Conservation (phyloP, 2,329 filamentous ascomycete species). For the Phyllosticta paracitricarpa region DNA sequence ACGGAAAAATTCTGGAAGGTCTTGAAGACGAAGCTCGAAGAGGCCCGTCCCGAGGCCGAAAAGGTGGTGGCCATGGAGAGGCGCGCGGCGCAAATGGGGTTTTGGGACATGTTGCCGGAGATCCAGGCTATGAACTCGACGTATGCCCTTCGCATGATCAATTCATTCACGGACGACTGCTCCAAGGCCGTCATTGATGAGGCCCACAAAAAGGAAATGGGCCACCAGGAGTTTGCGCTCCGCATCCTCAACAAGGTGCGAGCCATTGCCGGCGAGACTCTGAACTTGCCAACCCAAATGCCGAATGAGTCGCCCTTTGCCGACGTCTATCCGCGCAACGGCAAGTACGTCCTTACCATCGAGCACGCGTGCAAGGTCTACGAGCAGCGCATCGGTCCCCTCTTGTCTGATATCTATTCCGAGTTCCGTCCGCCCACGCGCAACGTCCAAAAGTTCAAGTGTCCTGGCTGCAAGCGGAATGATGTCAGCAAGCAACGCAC, state of each 20-base stretch:
- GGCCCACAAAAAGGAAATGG: constrained; percentile 3
- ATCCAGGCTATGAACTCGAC: constrained; percentile 4
- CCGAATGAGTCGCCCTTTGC: constrained; percentile 5
- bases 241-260: constrained; percentile 19
- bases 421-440: constrained; percentile 1
- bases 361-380: constrained; percentile 24
- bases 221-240: constrained; percentile 19
- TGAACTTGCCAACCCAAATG: constrained; percentile 8
- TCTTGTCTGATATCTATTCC: constrained; percentile 9
- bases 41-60: constrained; percentile 17
- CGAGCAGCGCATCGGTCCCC: constrained; percentile 16
- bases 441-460: constrained; percentile 17
- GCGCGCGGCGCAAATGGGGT: constrained; percentile 11
- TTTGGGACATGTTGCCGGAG: constrained; percentile 8
- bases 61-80: constrained; percentile 11
- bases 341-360: constrained; percentile 20
- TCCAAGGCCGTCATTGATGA: not conserved
- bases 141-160: not conserved
- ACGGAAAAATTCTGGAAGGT: constrained; percentile 20
- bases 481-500: constrained; percentile 14
- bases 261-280: constrained; percentile 5
- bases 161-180: not conserved
- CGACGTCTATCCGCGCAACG: constrained; percentile 3
- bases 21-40: constrained; percentile 18
- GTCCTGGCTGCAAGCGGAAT: constrained; percentile 20